Percentiles rank a stretch among this genome's conserved stretches.
Evolutionary conservation across 495 filamentous ascomycete species (phyloP).

Genomic region (Aspergillus taichungensis): DNA sequence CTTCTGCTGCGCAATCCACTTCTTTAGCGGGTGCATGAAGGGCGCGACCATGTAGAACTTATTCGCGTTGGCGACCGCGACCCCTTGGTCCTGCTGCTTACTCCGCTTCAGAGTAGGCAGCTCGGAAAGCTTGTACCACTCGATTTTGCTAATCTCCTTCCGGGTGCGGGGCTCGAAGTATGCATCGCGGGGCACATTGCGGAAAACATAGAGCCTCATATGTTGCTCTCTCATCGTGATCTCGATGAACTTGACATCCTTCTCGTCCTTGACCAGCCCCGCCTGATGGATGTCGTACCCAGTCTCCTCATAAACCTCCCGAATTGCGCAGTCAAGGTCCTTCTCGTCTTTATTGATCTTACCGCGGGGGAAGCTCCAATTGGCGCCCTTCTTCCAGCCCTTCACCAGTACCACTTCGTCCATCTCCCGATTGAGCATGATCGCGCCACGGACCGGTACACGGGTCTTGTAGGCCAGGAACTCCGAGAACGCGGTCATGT

Average conservation of each 20-base stretch:
- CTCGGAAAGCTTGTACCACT: constrained; percentile 85
- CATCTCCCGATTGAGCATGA: constrained; percentile 86
- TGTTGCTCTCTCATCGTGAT: constrained; percentile 87
- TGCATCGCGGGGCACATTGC: constrained; percentile 75
- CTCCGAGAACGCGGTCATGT: constrained; percentile 72
- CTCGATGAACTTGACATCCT: constrained; percentile 69
- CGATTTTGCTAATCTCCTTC: constrained; percentile 94
- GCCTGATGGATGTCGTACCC: constrained; percentile 72
- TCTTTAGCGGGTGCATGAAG: constrained; percentile 76
- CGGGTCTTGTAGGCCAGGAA: constrained; percentile 91
- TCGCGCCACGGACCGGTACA: constrained; percentile 87
- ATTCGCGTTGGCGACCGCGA: constrained; percentile 53
- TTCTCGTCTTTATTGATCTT: constrained; percentile 97
- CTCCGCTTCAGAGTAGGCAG: constrained; percentile 71
- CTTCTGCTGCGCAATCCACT: constrained; percentile 81
- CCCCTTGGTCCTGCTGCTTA: constrained; percentile 47
- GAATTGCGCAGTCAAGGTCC: constrained; percentile 82
- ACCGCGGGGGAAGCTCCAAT: constrained; percentile 92
- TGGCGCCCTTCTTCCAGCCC: constrained; percentile 93
- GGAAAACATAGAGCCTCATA: constrained; percentile 83
- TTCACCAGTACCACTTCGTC: constrained; percentile 87
- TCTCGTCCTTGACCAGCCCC: constrained; percentile 57
- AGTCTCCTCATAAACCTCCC: constrained; percentile 94
- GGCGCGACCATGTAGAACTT: constrained; percentile 98
- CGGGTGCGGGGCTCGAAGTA: constrained; percentile 81